Evolutionary conservation across 257 asterid species (phyloP).

Genomic region (Fraxinus quadrangulata): DNA sequence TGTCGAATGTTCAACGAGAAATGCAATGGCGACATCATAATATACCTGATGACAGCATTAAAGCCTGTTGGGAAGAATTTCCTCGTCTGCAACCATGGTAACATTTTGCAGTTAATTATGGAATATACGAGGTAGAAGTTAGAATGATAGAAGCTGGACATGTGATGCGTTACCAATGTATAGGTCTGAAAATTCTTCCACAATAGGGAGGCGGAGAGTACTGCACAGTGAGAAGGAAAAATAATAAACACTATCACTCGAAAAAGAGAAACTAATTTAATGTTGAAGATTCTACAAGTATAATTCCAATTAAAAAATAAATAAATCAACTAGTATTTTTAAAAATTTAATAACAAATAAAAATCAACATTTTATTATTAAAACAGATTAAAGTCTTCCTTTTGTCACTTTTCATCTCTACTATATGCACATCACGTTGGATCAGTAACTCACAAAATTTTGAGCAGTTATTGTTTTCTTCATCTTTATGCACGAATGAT

Average conservation of each 20-base stretch:
- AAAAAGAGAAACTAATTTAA: conserved; percentile 8
- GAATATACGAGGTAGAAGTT: neutral
- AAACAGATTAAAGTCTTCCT: neutral
- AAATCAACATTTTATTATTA: neutral
- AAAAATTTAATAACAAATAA: neutral
- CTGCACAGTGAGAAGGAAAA: conserved; percentile 48
- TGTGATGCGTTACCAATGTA: conserved; percentile 53
- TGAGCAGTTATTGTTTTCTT: neutral
- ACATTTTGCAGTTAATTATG: conserved; percentile 16
- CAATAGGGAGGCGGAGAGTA: conserved; percentile 61
- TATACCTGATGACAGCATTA: conserved; percentile 67
- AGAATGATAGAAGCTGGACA: neutral
- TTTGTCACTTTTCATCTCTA: neutral
- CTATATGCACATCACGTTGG: neutral
- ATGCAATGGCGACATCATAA: neutral
- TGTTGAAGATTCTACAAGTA: neutral
- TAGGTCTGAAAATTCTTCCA: conserved; percentile 73
- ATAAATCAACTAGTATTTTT: neutral
- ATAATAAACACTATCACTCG: neutral
- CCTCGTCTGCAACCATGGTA: conserved; percentile 42
- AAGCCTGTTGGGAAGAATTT: conserved; percentile 66
- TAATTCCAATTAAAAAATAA: neutral
- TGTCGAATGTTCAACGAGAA: conserved; percentile 2
- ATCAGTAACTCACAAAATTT: neutral
- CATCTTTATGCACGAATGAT: neutral